Evolutionary conservation across 257 asterid genomes (phyloP).

Genomic region (Solanum verrucosum): DNA sequence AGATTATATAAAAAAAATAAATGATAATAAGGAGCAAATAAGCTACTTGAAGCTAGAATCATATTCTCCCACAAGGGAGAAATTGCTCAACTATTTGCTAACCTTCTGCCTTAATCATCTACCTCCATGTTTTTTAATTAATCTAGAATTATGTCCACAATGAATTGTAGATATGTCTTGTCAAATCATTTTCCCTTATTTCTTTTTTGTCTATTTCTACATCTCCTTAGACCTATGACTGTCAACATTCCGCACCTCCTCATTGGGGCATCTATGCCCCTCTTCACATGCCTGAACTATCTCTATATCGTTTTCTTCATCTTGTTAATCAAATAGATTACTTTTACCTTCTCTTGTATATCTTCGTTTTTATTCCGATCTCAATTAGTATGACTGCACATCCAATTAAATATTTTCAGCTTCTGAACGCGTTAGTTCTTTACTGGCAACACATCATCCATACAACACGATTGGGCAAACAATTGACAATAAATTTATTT

Average conservation of each 20-base stretch:
- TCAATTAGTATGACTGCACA: neutral
- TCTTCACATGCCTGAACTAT: neutral
- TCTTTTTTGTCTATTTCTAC: neutral
- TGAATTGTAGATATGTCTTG: neutral
- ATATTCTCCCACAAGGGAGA: neutral
- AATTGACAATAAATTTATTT: neutral
- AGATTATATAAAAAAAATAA: neutral
- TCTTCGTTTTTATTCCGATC: neutral
- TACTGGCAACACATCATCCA: neutral
- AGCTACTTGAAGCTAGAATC: neutral
- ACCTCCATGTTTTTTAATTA: neutral
- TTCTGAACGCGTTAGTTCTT: neutral
- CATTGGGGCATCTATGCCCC: neutral
- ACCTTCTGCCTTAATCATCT: neutral
- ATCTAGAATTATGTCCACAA: neutral
- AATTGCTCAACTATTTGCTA: neutral
- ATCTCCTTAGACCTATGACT: neutral
- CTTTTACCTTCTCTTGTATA: neutral
- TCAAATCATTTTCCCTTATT: neutral
- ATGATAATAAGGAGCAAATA: neutral
- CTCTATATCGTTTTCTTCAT: neutral
- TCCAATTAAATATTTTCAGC: neutral
- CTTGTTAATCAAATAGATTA: neutral
- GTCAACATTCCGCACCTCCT: neutral
- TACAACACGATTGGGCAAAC: neutral